phyloP scores from a whole-genome alignment of 2,329 filamentous ascomycete genomes.

The Nigrospora sphaerica region DNA sequence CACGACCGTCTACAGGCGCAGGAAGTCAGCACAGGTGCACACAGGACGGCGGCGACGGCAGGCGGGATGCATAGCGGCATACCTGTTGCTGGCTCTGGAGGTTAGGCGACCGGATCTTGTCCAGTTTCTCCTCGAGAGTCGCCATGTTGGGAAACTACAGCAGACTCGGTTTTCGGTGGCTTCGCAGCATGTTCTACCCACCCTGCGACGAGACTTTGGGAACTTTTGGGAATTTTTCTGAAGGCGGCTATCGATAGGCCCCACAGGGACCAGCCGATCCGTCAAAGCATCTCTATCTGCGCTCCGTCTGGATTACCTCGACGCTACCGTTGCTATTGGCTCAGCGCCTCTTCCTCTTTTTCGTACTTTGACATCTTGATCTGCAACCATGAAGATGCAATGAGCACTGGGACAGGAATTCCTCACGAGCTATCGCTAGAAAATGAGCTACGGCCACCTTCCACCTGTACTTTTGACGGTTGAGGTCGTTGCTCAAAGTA shows the following conservation, averaged over 20 bases:
- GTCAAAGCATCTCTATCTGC: no score
- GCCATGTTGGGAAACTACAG: conserved; percentile 32
- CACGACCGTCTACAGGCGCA: conserved; percentile 59
- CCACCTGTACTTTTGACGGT: no score
- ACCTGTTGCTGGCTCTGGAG: conserved; percentile 93
- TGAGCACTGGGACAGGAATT: no score
- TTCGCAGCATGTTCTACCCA: neutral
- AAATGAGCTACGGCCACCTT: no score
- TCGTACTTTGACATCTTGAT: no score
- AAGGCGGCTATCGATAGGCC: neutral
- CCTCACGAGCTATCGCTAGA: no score
- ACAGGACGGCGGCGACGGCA: no score
- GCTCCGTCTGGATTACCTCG: no score
- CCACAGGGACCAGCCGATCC: neutral
- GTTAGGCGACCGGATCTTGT: conserved; percentile 95
- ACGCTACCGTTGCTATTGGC: no score
- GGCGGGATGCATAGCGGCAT: conserved; percentile 18
- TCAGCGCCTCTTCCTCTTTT: no score
- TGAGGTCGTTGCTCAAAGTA: no score
- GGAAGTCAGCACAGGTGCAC: conserved; percentile 3
- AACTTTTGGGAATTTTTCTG: conserved; percentile 12
- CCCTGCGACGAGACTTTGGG: conserved; percentile 6
- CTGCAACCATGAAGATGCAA: no score
- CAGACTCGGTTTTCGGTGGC: conserved; percentile 1
- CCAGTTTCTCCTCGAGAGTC: conserved; percentile 78